Evolutionary conservation across 1,284 basidiomycete species (phyloP).

Genomic region (Boletus sp.): DNA sequence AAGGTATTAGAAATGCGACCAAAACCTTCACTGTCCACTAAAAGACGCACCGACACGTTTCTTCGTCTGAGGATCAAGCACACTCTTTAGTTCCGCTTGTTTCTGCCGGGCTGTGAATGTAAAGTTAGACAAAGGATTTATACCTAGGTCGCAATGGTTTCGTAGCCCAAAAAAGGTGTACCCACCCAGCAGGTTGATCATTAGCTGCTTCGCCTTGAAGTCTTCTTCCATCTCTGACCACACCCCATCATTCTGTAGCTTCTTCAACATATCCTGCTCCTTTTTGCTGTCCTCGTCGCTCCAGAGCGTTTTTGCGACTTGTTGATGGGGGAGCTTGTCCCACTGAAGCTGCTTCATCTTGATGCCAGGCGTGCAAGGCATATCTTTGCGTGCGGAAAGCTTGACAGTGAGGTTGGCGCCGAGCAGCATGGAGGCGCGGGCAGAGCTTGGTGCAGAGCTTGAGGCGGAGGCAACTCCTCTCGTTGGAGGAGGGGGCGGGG

Average conservation of each 20-base stretch:
- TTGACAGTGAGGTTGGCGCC: slow-evolving; percentile 59
- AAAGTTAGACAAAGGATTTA: slow-evolving; percentile 6
- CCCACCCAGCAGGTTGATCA: slow-evolving; percentile 80
- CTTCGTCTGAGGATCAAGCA: slow-evolving; percentile 89
- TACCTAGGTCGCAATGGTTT: slow-evolving; percentile 1
- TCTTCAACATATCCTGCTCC: slow-evolving; percentile 79
- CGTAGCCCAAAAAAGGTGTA: background rate
- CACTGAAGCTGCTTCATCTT: slow-evolving; percentile 99
- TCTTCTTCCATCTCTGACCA: slow-evolving; percentile 98
- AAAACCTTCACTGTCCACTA: background rate
- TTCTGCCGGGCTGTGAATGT: slow-evolving; percentile 67
- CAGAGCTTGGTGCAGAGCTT: slow-evolving; percentile 53
- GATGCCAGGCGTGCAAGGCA: slow-evolving; percentile 80
- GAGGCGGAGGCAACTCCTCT: slow-evolving; percentile 46
- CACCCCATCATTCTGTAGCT: slow-evolving; percentile 82
- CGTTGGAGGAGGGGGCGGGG: slow-evolving; percentile 52
- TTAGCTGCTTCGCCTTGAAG: slow-evolving; percentile 96
- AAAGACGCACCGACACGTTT: slow-evolving; percentile 81
- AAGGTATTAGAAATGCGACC: background rate
- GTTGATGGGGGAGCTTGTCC: slow-evolving; percentile 93
- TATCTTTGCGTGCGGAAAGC: slow-evolving; percentile 78
- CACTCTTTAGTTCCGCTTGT: slow-evolving; percentile 85
- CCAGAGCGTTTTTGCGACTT: slow-evolving; percentile 87
- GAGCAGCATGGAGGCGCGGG: slow-evolving; percentile 62
- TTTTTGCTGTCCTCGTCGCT: slow-evolving; percentile 67